Evolutionary conservation across 2,329 filamentous ascomycete genomes (phyloP), one percentile per base, ranked within the genome.

Genomic region (Aspergillus felis): DNA sequence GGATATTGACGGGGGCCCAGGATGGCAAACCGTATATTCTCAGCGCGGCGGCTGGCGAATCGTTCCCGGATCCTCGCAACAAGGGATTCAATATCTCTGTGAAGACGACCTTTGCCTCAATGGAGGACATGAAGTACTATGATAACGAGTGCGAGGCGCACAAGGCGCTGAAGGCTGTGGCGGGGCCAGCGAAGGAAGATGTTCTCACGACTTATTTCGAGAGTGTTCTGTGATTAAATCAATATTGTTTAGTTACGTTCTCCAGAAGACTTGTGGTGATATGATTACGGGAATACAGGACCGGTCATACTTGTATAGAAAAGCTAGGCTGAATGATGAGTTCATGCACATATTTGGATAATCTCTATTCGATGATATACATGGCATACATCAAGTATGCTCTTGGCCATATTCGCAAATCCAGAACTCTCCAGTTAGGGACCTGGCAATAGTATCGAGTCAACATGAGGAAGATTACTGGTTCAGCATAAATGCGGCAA

Each of bases 1-100:
- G 22, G 20, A 2, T 47, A 47, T n/a, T 47, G 22, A 47, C 12
- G 2, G 22, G 5, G 14, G 4, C 12, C 7, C 55, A 91, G 88
- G 82, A 89, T 65, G 87, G 86, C 60, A 85, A 88, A 69, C 85
- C 85, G 1, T 91, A 91, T 71, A 88, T 91, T 62, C 73, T 85
- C 48, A 79, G 79, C 57, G 76, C 84, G 61, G 76, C 73, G n/a
- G 85, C 82, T 14, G 82, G 82, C 32, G 71, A 76, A 24, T 79
- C 82, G 8, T 74, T 84, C 60, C 77, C 81, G 8, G 85, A 89
- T 64, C 76, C 81, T 20, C 83, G 87, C 29, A 81, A 79, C 63
- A 82, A 87, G 71, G 88, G 87, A 47, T 90, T 81, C 76, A 90
- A 85, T 7, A 66, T 90, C 54, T 79, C 84, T 17, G 83, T 82